Evolutionary conservation across 1,284 basidiomycete genomes (phyloP), one percentile per base, ranked within the genome.

Genomic region (Naganishia albida): DNA sequence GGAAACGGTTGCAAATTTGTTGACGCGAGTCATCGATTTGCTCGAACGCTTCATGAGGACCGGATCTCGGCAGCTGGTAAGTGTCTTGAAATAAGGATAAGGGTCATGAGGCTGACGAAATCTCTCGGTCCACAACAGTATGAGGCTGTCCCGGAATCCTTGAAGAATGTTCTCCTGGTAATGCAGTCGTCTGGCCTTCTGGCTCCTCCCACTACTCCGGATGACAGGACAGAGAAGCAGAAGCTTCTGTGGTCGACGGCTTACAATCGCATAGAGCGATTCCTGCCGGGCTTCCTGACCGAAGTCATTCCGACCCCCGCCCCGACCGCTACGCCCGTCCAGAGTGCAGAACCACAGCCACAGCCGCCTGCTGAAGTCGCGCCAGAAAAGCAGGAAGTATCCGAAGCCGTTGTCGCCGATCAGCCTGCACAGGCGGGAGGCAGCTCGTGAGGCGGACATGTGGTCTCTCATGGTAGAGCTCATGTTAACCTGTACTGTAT

Each of bases 111-210:
- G 51, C 64, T 69, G 62, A 68, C 48, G 64, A 10, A 50, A 25
- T 64, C 42, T 55, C 16, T 43, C 12, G 7, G 66, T 56, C n/a
- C 44, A n/a, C 13, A 65, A 2, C 69, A 94, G 92, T 88, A 89
- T 73, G 95, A 99, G 77, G 93, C 94, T 0, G 85, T 97, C 30
- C 91, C 91, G 0, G 96, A 99, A 79, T 94, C 93, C 7, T 83
- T 99, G 70, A 99, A 99, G 81, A 99, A 99, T 76, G 90, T 97
- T 39, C 80, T 99, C 26, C 84, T 99, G 57, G 96, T 99, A 50
- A 95, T 99, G 93, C 88, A 94, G 73, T 90, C 92, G 1, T 88
- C 88, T 0, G 84, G 85, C 3, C 86, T 95, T 63, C 84, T 98
- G 23, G 83, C 92, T 3, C 89, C 89, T 1, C 88, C 90, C 8